These are phyloP conservation scores for Salisapilia sapeloensis DNA, from an alignment of 352 stramenopile genomes.

Conservation along the genomic window DNA sequence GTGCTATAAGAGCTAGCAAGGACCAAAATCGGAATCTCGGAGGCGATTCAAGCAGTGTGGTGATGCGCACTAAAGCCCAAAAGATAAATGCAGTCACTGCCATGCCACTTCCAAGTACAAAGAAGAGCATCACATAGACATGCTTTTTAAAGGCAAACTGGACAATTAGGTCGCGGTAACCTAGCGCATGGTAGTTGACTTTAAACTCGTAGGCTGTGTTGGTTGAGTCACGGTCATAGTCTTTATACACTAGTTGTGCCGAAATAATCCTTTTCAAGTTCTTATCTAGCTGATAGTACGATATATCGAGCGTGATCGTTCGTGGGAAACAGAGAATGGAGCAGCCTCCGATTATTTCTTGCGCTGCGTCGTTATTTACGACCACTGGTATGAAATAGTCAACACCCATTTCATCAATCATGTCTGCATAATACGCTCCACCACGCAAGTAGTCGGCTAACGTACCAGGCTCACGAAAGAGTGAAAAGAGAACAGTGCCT, in stretches of 20 bases:
- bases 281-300: conserved; percentile 88
- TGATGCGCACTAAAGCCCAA: conserved; percentile 84
- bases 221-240: conserved; percentile 86
- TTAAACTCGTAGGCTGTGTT: conserved; percentile 84
- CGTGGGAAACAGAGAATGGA: conserved; percentile 85
- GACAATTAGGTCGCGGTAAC: conserved; percentile 92
- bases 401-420: conserved; percentile 27
- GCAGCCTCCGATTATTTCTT: conserved; percentile 76
- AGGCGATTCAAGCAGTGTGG: conserved; percentile 82
- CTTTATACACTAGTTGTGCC: conserved; percentile 71
- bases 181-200: conserved; percentile 85
- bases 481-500: conserved; percentile 81
- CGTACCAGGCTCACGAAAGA: conserved; percentile 84
- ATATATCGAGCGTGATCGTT: conserved; percentile 83
- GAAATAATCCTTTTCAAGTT: conserved; percentile 89
- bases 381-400: conserved; percentile 92
- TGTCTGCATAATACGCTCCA: conserved; percentile 49
- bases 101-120: conserved; percentile 80
- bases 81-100: conserved; percentile 69
- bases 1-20: conserved; percentile 85
- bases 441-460: conserved; percentile 77
- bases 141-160: conserved; percentile 90
- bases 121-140: conserved; percentile 90
- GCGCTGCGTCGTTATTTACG: conserved; percentile 72
- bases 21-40: conserved; percentile 84